Evolutionary conservation across 768 basidiomycete genomes (phyloP).

Genomic region (Lactarius hengduanensis): DNA sequence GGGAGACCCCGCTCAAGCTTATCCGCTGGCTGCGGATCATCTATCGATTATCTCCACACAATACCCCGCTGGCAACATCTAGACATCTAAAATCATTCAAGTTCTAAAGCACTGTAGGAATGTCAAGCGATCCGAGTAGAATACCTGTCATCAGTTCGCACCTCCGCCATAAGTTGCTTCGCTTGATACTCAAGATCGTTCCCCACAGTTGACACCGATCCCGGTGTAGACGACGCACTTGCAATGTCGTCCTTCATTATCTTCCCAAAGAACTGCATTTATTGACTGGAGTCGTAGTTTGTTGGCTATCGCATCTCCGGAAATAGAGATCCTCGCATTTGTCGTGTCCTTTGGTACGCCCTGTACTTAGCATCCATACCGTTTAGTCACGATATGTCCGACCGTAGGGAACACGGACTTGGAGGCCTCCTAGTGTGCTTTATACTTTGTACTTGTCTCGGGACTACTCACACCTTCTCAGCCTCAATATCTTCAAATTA

Average conservation of each 20-base stretch:
- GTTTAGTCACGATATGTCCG: neutral
- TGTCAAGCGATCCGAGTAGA: constrained; percentile 23
- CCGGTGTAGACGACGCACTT: constrained; percentile 79
- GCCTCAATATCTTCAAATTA: constrained; percentile 71
- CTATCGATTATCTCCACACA: neutral
- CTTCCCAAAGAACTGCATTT: neutral
- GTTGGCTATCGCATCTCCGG: constrained; percentile 78
- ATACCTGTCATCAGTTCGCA: constrained; percentile 68
- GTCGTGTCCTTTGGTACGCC: constrained; percentile 70
- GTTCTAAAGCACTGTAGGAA: neutral
- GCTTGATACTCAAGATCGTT: neutral
- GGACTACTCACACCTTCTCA: constrained; percentile 33
- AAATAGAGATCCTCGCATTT: constrained; percentile 75
- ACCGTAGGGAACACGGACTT: constrained; percentile 68
- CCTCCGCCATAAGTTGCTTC: neutral
- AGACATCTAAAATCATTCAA: neutral
- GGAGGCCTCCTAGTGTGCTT: constrained; percentile 56
- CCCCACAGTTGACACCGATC: constrained; percentile 76
- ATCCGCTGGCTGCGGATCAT: neutral
- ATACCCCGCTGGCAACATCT: neutral
- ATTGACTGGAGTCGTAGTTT: constrained; percentile 45
- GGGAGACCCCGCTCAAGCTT: neutral
- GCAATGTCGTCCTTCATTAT: constrained; percentile 58
- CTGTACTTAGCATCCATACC: neutral
- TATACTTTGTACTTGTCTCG: constrained; percentile 2